Base-by-base conservation (phyloP, 768 basidiomycete genomes). In the Mycena filopes region DNA sequence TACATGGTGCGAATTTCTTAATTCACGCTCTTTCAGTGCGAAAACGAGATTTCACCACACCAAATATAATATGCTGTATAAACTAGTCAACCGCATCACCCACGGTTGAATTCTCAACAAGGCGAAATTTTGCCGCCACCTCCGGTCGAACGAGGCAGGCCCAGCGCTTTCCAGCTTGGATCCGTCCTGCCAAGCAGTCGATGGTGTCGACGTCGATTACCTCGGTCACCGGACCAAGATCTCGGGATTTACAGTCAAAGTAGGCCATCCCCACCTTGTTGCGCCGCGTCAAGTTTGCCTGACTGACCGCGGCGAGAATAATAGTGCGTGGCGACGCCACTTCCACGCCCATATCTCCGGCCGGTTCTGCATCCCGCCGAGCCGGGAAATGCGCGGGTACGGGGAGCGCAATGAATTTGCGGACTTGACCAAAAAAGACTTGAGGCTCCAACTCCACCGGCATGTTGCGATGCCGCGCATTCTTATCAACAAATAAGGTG, bases 361-460 rank as follows among this genome's bases (percentile, higher is more conserved):
- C n/a, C n/a, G n/a, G n/a, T n/a, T n/a, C n/a, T n/a, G n/a, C n/a
- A n/a, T 43, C 53, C 13, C 53, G 38, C 41, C 53, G 53, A 4
- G 53, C 33, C 4, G 53, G 53, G 38, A 55, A 55, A 29, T 55
- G 18, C 5, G 36, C 13, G 7, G 53, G 53, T 23, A 55, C n/a
- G 8, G 38, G n/a, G 4, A 55, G 33, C 8, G 15, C 53, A 38
- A 55, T 41, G 38, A 55, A 55, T 55, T 55, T 55, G 15, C 40
- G 53, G 20, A 55, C 53, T 42, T 55, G 53, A 5, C 53, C 53
- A 21, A 55, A 55, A 23, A 40, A 55, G 9, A 4, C 40, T 20
- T 55, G 40, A 8, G n/a, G 53, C 26, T 55, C 36, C 7, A 55
- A 38, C 7, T 21, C 23, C 15, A 55, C 53, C 4, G 53, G 53